Evolutionary conservation across 345 rosid species (phyloP), one percentile per base, ranked within the genome.

Genomic region (Garcia nutans): DNA sequence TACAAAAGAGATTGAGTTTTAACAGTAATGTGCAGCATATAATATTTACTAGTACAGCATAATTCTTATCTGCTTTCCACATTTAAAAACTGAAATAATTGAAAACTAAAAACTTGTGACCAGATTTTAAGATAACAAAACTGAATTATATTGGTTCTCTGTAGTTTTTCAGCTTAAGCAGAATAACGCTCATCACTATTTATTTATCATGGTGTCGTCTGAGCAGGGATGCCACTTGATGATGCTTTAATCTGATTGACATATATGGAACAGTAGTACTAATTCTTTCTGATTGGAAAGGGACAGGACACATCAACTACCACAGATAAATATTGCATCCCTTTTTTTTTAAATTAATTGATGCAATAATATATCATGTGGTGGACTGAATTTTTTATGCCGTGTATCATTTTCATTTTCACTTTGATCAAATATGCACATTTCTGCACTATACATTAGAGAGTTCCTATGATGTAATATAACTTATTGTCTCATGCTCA

Each of bases 401-500:
- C 23, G 54, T 49, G 1, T 78, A 44, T 55, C 44, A 63, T 17
- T 55, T 42, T 3, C 42, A 44, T 56, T 66, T 49, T 8, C 2
- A 26, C 33, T 20, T 10, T 17, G 50, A n/a, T 76, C 15, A 58
- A 49, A 59, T 59, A 10, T 69, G 42, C 41, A 41, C 7, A 0
- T 31, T 15, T 47, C 24, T 20, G 72, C 17, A 12, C 50, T 22
- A 47, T 28, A 41, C 26, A 55, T 17, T 44, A 22, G 24, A 42
- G 11, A 12, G 26, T 23, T 65, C n/a, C 19, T 20, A 67, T 50
- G 26, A 49, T 41, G 58, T 24, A 12, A 28, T 37, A 37, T 41
- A 44, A 31, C 50, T 77, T 47, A 52, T 77, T 69, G 31, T 61
- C 47, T 65, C 77, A 6, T 77, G 41, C 19, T 82, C 9, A 66